These are phyloP conservation scores for Starmerella vitae DNA, from an alignment of 805 yeast species.

Conservation along the genomic window DNA sequence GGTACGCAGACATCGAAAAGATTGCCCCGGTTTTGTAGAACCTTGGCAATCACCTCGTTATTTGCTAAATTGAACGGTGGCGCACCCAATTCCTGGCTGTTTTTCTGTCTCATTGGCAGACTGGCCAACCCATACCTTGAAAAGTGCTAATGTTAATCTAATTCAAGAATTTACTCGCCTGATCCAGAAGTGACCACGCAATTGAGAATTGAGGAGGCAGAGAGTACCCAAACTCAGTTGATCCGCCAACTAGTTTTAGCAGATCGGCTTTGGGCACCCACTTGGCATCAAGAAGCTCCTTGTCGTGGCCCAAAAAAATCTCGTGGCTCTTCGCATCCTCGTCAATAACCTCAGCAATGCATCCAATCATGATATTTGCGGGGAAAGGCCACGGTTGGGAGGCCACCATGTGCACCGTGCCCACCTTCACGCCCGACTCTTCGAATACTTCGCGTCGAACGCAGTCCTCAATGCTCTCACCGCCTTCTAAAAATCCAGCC, in stretches of 20 bases:
- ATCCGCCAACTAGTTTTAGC: conserved; percentile 27
- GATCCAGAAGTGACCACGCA: conserved; percentile 27
- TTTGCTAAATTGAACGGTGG: conserved; percentile 23
- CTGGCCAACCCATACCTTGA: neutral
- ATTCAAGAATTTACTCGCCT: conserved; percentile 2
- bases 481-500: conserved; percentile 94
- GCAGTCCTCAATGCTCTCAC: conserved; percentile 81
- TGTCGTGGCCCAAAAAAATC: conserved; percentile 66
- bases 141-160: neutral
- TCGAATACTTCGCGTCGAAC: conserved; percentile 87
- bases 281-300: conserved; percentile 70
- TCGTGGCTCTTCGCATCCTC: conserved; percentile 30
- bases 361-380: conserved; percentile 84
- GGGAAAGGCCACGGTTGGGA: conserved; percentile 99
- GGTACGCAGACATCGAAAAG: conserved; percentile 26
- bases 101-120: neutral
- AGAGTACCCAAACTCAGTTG: conserved; percentile 14
- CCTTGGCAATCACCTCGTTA: conserved; percentile 25
- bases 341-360: conserved; percentile 63
- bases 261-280: conserved; percentile 62
- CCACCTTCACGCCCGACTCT: conserved; percentile 71
- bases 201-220: conserved; percentile 28
- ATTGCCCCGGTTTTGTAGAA: conserved; percentile 25
- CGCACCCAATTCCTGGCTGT: conserved; percentile 18
- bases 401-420: conserved; percentile 44